Evolutionary conservation across 2,329 filamentous ascomycete genomes (phyloP).

Genomic region (Verticillium nubilum): DNA sequence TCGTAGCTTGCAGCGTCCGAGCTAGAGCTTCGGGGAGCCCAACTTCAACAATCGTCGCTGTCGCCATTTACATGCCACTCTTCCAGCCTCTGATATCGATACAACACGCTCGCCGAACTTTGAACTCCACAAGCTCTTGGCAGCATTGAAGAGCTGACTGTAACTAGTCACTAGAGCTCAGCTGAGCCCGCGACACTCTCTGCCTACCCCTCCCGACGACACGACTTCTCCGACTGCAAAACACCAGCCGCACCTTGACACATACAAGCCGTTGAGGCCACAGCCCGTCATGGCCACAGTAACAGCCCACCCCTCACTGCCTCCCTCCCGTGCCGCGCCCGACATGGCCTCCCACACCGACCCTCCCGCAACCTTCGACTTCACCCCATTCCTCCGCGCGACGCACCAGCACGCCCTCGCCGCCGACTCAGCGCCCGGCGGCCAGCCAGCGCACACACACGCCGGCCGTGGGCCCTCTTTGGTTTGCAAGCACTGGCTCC

Average conservation of each 20-base stretch:
- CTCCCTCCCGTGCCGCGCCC: constrained; percentile 17
- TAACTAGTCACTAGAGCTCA: not conserved
- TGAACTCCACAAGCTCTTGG: not conserved
- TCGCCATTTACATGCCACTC: not conserved
- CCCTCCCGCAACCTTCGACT: constrained; percentile 66
- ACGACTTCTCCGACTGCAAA: not conserved
- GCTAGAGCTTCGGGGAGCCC: not conserved
- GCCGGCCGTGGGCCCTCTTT: constrained; percentile 78
- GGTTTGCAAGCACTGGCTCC: constrained; percentile 98
- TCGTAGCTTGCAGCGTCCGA: too few species aligned
- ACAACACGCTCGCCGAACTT: not conserved
- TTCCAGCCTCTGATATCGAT: too few species aligned
- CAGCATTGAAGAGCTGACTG: not conserved
- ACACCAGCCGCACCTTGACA: too few species aligned
- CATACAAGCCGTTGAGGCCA: too few species aligned
- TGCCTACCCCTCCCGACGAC: not conserved
- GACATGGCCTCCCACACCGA: constrained; percentile 53
- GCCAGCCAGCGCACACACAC: constrained; percentile 48
- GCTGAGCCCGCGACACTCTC: not conserved
- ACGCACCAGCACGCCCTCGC: constrained; percentile 77
- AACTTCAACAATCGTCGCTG: not conserved
- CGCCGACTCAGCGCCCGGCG: constrained; percentile 81
- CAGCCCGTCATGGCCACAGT: constrained; percentile 14
- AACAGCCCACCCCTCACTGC: constrained; percentile 16
- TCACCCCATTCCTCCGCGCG: constrained; percentile 76